A percentile compares a stretch with the other conserved stretches of the same genome.
phyloP scores from a whole-genome alignment of 768 basidiomycete species.

The Mycena alexandri region DNA sequence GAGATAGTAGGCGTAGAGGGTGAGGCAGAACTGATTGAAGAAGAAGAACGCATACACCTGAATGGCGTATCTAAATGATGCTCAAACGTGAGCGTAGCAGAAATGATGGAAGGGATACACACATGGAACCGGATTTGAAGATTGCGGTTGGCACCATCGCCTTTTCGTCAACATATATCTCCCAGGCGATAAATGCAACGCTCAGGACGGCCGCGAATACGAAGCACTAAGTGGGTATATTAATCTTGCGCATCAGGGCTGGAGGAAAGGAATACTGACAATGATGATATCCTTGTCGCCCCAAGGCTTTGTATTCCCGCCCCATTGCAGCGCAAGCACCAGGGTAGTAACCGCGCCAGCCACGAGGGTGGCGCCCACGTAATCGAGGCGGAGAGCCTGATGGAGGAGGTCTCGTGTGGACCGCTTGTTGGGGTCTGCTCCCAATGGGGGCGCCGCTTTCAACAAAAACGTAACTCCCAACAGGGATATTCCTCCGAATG shows the following conservation, averaged over 20 bases:
- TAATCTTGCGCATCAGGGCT: too few relatives aligned
- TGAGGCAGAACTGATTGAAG: neutral
- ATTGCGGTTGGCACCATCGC: slow-evolving; percentile 21
- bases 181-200: slow-evolving; percentile 13
- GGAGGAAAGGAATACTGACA: neutral
- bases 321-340: slow-evolving; percentile 57
- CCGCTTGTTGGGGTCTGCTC: slow-evolving; percentile 9
- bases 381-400: slow-evolving; percentile 47
- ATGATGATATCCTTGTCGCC: slow-evolving; percentile 47
- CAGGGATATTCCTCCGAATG: slow-evolving; percentile 21
- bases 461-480: slow-evolving; percentile 13
- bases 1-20: neutral
- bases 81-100: neutral
- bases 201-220: slow-evolving; percentile 10
- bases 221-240: neutral
- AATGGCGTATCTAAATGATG: neutral
- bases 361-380: slow-evolving; percentile 51
- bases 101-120: neutral
- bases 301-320: slow-evolving; percentile 58
- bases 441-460: slow-evolving; percentile 12
- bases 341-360: slow-evolving; percentile 50
- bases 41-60: neutral
- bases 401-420: slow-evolving; percentile 9
- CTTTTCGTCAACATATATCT: slow-evolving; percentile 5
- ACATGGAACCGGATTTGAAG: slow-evolving; percentile 6